Evolutionary conservation across 2,329 filamentous ascomycete genomes (phyloP).

Genomic region (Pseudogymnoascus sp.): DNA sequence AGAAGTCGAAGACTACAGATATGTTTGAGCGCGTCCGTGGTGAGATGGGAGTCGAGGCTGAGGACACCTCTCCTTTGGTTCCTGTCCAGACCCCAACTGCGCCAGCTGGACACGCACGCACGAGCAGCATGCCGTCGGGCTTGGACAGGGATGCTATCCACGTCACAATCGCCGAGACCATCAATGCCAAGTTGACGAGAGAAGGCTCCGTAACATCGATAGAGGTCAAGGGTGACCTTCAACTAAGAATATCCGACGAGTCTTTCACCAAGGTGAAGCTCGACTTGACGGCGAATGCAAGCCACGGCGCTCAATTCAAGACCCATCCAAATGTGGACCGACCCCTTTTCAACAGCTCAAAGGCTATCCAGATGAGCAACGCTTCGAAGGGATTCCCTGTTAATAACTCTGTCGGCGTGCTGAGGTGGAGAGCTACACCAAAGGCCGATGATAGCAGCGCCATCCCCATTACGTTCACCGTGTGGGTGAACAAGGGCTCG

Average conservation of each 20-base stretch:
- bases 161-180: constrained; percentile 80
- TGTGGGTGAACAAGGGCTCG: constrained; percentile 89
- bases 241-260: constrained; percentile 82
- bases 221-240: constrained; percentile 85
- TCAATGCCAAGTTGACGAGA: constrained; percentile 79
- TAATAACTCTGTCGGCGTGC: constrained; percentile 86
- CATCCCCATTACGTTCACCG: constrained; percentile 90
- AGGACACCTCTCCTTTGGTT: constrained; percentile 66
- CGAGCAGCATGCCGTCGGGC: constrained; percentile 57
- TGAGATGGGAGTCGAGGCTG: constrained; percentile 80
- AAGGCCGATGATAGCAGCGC: constrained; percentile 73
- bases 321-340: constrained; percentile 97
- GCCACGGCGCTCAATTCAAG: constrained; percentile 82
- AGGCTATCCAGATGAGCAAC: constrained; percentile 86
- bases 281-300: constrained; percentile 66
- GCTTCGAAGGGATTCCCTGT: constrained; percentile 81
- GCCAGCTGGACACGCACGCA: constrained; percentile 45
- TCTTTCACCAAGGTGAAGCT: constrained; percentile 89
- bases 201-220: constrained; percentile 84
- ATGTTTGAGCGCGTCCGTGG: constrained; percentile 95
- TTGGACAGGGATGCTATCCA: constrained; percentile 80
- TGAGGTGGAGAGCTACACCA: constrained; percentile 84
- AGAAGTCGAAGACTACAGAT: constrained; percentile 96
- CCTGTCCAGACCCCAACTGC: constrained; percentile 41
- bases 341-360: constrained; percentile 73